Evolutionary conservation across 1,284 basidiomycete species (phyloP), one percentile per base, ranked within the genome.

Genomic region (Ceratorhiza oryzae-sativae): DNA sequence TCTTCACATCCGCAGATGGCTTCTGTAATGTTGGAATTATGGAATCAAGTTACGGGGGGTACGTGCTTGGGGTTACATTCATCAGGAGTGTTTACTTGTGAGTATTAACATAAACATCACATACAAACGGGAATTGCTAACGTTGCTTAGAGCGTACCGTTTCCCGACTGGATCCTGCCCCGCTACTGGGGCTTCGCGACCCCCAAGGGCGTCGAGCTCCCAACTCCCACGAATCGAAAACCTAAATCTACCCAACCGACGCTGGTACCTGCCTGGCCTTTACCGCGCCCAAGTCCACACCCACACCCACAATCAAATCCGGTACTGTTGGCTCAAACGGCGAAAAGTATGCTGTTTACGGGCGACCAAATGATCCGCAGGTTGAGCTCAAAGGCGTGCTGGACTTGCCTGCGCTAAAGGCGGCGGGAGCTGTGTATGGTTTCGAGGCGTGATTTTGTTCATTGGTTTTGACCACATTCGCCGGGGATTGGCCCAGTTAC

Each of bases 91-190:
- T 71, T 23, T 71, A 71, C 39, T 34, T 71, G 67, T 71, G 32
- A 49, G 67, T 30, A 23, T 15, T 15, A 20, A 8, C 9, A 6
- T 10, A 34, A 25, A 2, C 5, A 36, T 39, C 13, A 25, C 20
- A 25, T 45, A 25, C 3, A 45, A 45, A 3, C 23, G n/a, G n/a
- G n/a, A n/a, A n/a, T 9, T 46, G 23, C 25, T 27, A 15, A 30
- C 39, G 10, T 15, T 1, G 41, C 1, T 25, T 20, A 71, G 67
- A n/a, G 67, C 67, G 6, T 71, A 71, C 23, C 53, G 67, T 12
- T 71, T 71, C 45, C 67, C 67, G 18, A 71, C 67, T n/a, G 67
- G 39, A 12, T 36, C 55, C 23, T 71, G 67, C n/a, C 67, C 67
- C 18, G 53, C 32, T 71, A 71, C 23, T 71, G 55, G 53, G 67